These are phyloP conservation scores for Meira miltonrushii DNA, from an alignment of 1,284 basidiomycete genomes.

Conservation along the genomic window DNA sequence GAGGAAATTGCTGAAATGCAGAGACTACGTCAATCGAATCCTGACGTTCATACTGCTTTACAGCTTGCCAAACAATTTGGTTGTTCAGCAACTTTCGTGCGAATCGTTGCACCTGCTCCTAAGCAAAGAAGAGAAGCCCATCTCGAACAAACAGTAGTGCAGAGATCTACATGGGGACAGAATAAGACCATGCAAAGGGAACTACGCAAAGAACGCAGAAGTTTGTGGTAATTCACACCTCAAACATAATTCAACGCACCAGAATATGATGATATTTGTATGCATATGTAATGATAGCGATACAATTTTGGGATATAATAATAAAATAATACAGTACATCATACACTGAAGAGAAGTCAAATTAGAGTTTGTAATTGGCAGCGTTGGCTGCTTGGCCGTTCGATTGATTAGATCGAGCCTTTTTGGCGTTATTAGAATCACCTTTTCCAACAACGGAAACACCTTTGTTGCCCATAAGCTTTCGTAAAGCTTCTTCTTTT, in stretches of 20 bases:
- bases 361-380: slow-evolving; percentile 1
- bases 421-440: not conserved
- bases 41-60: slow-evolving; percentile 29
- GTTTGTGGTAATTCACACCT: slow-evolving; percentile 12
- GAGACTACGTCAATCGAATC: slow-evolving; percentile 31
- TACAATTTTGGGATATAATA: not conserved
- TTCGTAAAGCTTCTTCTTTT: slow-evolving; percentile 48
- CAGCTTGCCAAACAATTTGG: slow-evolving; percentile 37
- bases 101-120: slow-evolving; percentile 41
- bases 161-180: slow-evolving; percentile 35
- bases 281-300: not conserved
- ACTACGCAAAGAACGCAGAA: slow-evolving; percentile 14
- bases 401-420: slow-evolving; percentile 1
- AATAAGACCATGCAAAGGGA: slow-evolving; percentile 28
- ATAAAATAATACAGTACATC: not conserved
- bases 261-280: not conserved
- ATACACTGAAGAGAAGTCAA: not conserved
- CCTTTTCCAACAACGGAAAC: slow-evolving; percentile 37
- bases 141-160: slow-evolving; percentile 23
- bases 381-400: slow-evolving; percentile 3
- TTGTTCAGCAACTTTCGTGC: slow-evolving; percentile 38
- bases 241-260: not conserved
- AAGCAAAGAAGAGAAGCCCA: slow-evolving; percentile 27
- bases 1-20: slow-evolving; percentile 42
- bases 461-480: slow-evolving; percentile 45